Conservation (phyloP, 2,329 filamentous ascomycete genomes). For the Stemphylium beticola region DNA sequence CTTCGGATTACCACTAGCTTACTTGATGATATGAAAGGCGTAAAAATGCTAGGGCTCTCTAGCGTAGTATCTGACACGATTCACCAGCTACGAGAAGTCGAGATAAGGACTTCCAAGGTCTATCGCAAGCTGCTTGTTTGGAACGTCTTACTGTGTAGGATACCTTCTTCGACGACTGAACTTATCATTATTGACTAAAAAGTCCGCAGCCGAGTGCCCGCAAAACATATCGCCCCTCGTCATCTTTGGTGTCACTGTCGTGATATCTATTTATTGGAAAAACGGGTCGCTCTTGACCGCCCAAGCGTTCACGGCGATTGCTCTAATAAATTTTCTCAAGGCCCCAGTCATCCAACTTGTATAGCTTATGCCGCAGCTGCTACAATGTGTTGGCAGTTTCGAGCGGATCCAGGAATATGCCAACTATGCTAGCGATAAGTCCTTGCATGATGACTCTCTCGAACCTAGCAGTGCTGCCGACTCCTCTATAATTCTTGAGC, state of each 20-base stretch:
- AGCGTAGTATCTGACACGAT: not conserved
- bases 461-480: not conserved
- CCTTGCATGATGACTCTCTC: not conserved
- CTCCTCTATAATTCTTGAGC: not conserved
- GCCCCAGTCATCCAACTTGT: not conserved
- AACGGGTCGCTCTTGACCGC: not conserved
- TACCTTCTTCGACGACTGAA: not conserved
- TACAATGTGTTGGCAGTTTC: constrained; percentile 3
- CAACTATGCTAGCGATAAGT: not conserved
- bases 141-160: not conserved
- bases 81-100: not conserved
- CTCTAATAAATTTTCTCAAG: not conserved
- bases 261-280: not conserved
- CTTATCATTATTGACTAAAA: not conserved
- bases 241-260: not conserved
- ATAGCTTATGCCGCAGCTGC: constrained; percentile 2
- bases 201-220: not conserved
- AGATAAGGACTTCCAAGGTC: not conserved
- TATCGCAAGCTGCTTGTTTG: not conserved
- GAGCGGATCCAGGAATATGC: not conserved
- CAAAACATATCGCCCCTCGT: constrained; percentile 2
- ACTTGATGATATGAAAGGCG: not conserved
- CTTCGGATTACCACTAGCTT: not conserved
- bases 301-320: not conserved
- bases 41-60: not conserved